Evolutionary conservation across 106 monocot genomes (phyloP), one percentile per base, ranked within the genome.

Genomic region (Platanthera zijinensis): DNA sequence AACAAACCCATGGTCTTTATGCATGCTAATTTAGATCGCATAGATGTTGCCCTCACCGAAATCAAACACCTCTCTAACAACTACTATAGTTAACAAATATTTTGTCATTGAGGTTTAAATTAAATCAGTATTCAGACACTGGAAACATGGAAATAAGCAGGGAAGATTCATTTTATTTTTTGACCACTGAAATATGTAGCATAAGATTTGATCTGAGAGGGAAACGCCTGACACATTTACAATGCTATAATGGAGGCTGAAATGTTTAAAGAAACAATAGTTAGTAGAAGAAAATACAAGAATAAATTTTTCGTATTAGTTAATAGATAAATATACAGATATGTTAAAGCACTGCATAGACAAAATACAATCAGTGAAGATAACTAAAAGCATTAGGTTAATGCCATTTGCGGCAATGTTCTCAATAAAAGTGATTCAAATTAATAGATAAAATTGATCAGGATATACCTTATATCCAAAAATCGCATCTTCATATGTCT

Each of bases 401-500:
- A 59, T 17, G 7, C n/a, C n/a, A 59, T 18, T 5, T 59, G n/a
- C n/a, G 18, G 21, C 59, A 59, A 18, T 59, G 21, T 17, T 59
- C 19, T 8, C 8, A 19, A 19, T n/a, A 59, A 59, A 7, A 8
- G 21, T 59, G 59, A 22, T 21, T 9, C 3, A 39, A 32, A 66
- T 32, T 66, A 66, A 1, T 32, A 32, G 32, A n/a, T 7, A 66
- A 30, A 66, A 32, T 32, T 66, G 32, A 66, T 11, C 66, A 66
- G 75, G 48, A 57, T 10, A 51, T 82, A 92, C 95, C 93, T 93
- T 97, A 78, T 97, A 97, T 72, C 96, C 93, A 89, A 93, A 97
- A 80, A 93, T 87, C 77, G 52, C 70, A 85, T 97, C 96, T 85
- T 97, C 96, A 72, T 97, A 97, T 71, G 96, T 97, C 83, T 97